Evolutionary conservation across 148 eudicot species (phyloP), one percentile per base, ranked within the genome.

Genomic region (Arbutus unedo): DNA sequence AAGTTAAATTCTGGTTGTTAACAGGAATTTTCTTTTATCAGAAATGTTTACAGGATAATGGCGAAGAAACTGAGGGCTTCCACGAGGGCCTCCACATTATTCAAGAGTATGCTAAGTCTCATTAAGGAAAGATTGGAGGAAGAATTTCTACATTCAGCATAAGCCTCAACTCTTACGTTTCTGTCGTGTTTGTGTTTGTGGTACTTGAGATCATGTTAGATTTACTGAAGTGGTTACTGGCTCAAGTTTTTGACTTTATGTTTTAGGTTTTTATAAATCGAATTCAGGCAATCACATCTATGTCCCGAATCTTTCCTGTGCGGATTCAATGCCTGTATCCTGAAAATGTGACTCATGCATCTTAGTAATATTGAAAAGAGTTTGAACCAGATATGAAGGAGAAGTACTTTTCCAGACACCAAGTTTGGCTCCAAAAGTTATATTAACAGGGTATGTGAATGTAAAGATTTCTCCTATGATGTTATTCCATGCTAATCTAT

Each of bases 51-150:
- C 50, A 86, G 85, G 88, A 86, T 49, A 83, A 51, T 18, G 88
- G 88, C 15, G 88, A 83, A 79, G 88, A 82, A 66, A 49, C 59
- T 5, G 85, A 86, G 48, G 88, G 77, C 54, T 81, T 86, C 9
- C 83, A 75, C 31, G 83, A 83, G 31, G 88, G 81, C 54, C 83
- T 86, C 9, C 83, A 75, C 31, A 71, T 86, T 8, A 81, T 86
- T 76, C 85, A 83, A 64, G 83, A 86, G 83, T 81, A 86, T 71
- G 23, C 82, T 5, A 82, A 85, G 80, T 73, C 79, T 81, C 82
- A 72, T 38, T 79, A 38, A 70, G 79, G 25, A n/a, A 53, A 8
- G 14, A 44, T 44, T 8, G 11, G n/a, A 44, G 16, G 75, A 44
- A 8, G 2, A 25, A 15, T 3, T 72, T 72, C 75, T 72, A 44